Evolutionary conservation across 2,329 filamentous ascomycete genomes (phyloP).

Genomic region (Xylariaceae sp.): DNA sequence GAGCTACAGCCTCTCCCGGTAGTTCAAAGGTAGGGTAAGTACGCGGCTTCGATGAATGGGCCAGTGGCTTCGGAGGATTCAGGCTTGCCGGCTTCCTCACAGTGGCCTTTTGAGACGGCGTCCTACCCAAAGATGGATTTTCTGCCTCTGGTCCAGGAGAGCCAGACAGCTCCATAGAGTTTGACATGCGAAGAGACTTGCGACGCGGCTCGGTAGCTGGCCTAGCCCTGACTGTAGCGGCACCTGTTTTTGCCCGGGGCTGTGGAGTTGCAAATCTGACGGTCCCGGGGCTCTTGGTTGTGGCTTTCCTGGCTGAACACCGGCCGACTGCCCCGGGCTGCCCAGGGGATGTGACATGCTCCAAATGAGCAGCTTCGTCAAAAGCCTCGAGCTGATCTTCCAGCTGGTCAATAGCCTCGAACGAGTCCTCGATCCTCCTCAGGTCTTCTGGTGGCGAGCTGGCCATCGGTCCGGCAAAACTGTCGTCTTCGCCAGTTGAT

Average conservation of each 20-base stretch:
- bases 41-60: slow-evolving; percentile 46
- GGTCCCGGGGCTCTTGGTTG: slow-evolving; percentile 6
- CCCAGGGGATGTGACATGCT: slow-evolving; percentile 12
- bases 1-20: slow-evolving; percentile 53
- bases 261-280: slow-evolving; percentile 19
- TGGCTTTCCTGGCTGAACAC: slow-evolving; percentile 6
- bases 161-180: slow-evolving; percentile 31
- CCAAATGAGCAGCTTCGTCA: slow-evolving; percentile 21
- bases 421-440: slow-evolving; percentile 53
- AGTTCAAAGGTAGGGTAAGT: slow-evolving; percentile 54
- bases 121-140: slow-evolving; percentile 15
- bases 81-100: slow-evolving; percentile 32
- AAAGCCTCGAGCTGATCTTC: slow-evolving; percentile 55
- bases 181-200: slow-evolving; percentile 34
- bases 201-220: slow-evolving; percentile 26
- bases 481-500: slow-evolving; percentile 24
- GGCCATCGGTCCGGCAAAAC: slow-evolving; percentile 30
- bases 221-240: slow-evolving; percentile 36
- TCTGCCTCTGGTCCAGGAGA: slow-evolving; percentile 16
- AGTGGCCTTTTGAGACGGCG: slow-evolving; percentile 19
- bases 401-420: slow-evolving; percentile 54
- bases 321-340: slow-evolving; percentile 8
- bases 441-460: slow-evolving; percentile 25
- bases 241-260: slow-evolving; percentile 20
- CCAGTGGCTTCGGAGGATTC: slow-evolving; percentile 36